phyloP scores from a whole-genome alignment of 345 rosid genomes.

The Toxicodendron radicans region DNA sequence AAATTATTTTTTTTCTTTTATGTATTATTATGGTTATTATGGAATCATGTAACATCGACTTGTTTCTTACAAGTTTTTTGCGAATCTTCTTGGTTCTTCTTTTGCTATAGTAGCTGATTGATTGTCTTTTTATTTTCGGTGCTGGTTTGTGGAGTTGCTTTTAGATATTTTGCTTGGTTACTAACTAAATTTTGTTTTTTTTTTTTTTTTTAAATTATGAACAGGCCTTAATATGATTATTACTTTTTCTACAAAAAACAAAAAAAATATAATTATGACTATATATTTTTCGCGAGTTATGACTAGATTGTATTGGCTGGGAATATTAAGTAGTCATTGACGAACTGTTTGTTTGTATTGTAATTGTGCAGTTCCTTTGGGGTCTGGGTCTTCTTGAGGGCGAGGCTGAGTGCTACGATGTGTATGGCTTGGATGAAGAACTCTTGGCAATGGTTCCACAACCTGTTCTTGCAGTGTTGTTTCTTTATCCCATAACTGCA shows the following conservation, averaged over 20 bases:
- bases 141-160: not conserved
- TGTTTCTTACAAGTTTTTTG: not conserved
- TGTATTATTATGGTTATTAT: not conserved
- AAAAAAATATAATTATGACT: too few species aligned
- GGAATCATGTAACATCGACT: too few species aligned
- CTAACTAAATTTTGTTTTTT: too few species aligned
- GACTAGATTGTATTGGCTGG: not conserved
- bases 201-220: too few species aligned
- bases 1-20: not conserved
- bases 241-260: too few species aligned
- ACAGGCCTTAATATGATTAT: too few species aligned
- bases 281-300: too few species aligned
- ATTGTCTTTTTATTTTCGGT: not conserved
- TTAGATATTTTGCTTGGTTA: not conserved
- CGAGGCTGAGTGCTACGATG: conserved; percentile 85
- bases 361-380: conserved; percentile 67
- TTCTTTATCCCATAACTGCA: conserved; percentile 77
- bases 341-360: conserved; percentile 3
- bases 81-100: not conserved
- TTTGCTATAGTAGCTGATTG: not conserved
- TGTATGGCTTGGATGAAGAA: conserved; percentile 84
- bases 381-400: conserved; percentile 70
- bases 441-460: conserved; percentile 85
- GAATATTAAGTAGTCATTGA: not conserved
- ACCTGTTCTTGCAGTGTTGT: conserved; percentile 91